Conservation (phyloP, 225 moss, liverwort and hornwort genomes). For the Bryum argenteum region DNA sequence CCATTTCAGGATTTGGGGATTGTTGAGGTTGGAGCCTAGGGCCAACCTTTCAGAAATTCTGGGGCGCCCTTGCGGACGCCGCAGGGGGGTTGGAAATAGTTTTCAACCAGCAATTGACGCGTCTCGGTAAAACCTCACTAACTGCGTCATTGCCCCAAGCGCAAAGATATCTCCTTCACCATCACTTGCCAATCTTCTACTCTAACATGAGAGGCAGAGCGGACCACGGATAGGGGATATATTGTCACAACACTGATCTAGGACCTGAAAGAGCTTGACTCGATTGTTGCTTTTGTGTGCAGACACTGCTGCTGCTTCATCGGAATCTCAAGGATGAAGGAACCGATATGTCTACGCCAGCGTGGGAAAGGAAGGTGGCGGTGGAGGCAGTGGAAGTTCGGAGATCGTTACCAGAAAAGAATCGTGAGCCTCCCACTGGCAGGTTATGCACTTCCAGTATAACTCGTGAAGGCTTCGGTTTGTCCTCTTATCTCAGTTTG, state of each 20-base stretch:
- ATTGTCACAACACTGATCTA: no score
- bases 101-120: slow-evolving; percentile 99
- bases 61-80: slow-evolving; percentile 62
- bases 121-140: slow-evolving; percentile 79
- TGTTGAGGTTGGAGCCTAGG: slow-evolving; percentile 33
- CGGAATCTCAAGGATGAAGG: slow-evolving; percentile 45
- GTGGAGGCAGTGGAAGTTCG: slow-evolving; percentile 77
- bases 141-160: slow-evolving; percentile 99
- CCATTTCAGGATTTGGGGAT: accelerated
- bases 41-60: slow-evolving; percentile 80
- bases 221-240: slow-evolving; percentile 10
- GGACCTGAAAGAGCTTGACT: no score
- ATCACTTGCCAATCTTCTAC: background rate
- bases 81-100: slow-evolving; percentile 94
- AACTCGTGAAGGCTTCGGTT: no score
- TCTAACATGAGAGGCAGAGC: background rate
- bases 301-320: slow-evolving; percentile 74
- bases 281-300: background rate
- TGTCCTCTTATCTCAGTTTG: no score
- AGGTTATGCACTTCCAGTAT: no score
- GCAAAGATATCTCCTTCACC: accelerated
- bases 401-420: slow-evolving; percentile 59
- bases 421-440: no score
- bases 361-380: slow-evolving; percentile 46
- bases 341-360: slow-evolving; percentile 47